A percentile compares a stretch with the other conserved stretches of the same genome.
Evolutionary conservation across 768 basidiomycete species (phyloP).

Genomic region (Rubroboletus pulcherrimus): DNA sequence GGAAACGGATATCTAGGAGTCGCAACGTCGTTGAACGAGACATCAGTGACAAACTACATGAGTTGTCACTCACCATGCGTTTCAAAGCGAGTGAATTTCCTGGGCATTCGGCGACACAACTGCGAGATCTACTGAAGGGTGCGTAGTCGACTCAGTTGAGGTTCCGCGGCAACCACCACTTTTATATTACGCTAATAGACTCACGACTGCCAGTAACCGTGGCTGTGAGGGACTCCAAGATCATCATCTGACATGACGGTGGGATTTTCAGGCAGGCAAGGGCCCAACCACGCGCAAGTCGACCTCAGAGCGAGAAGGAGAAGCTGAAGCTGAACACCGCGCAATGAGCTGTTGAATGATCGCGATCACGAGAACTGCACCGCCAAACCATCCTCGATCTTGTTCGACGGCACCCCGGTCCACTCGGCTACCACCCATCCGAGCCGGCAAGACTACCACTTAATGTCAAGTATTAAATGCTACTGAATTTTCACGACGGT

Average conservation of each 20-base stretch:
- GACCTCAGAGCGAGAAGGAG: neutral
- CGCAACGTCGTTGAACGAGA: neutral
- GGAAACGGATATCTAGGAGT: constrained; percentile 75
- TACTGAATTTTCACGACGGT: neutral
- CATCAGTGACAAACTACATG: neutral
- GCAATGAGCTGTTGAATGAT: neutral
- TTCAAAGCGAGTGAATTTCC: constrained; percentile 50
- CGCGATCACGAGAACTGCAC: neutral
- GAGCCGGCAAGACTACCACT: neutral
- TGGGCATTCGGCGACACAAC: neutral
- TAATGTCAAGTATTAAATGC: neutral
- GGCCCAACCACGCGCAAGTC: neutral
- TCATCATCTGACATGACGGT: neutral
- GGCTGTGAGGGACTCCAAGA: neutral
- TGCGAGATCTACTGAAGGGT: neutral
- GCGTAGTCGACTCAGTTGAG: constrained; percentile 6
- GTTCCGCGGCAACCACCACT: neutral
- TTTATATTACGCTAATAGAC: neutral
- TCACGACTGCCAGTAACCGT: neutral
- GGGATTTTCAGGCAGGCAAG: neutral
- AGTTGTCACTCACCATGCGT: constrained; percentile 48
- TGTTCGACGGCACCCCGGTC: neutral
- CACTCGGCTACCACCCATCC: too few relatives aligned
- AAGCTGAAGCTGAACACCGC: neutral
- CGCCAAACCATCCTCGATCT: constrained; percentile 7